These are phyloP conservation scores for Candida rishiriensis DNA, from an alignment of 805 yeast genomes.

Conservation along the genomic window DNA sequence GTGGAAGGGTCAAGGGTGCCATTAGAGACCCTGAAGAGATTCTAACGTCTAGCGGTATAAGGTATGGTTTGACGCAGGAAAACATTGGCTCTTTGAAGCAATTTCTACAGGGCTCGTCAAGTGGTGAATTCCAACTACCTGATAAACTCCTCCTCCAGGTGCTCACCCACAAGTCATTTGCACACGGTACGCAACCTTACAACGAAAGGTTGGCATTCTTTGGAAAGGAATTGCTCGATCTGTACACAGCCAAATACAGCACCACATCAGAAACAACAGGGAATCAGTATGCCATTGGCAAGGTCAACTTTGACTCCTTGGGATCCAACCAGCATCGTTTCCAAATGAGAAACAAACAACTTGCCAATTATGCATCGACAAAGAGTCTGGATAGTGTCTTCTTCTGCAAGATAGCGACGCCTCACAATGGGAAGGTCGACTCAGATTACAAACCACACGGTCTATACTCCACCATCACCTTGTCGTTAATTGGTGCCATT, in stretches of 20 bases:
- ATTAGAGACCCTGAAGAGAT: conserved; percentile 65
- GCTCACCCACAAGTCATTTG: conserved; percentile 90
- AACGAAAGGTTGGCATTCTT: conserved; percentile 78
- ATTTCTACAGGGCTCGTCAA: conserved; percentile 33
- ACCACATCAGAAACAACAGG: conserved; percentile 10
- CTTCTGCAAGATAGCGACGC: conserved; percentile 55
- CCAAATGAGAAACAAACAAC: conserved; percentile 44
- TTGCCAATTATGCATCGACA: conserved; percentile 49
- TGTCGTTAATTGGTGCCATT: conserved; percentile 66
- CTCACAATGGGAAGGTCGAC: conserved; percentile 30
- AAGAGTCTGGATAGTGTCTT: conserved; percentile 47
- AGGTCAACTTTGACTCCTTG: conserved; percentile 51
- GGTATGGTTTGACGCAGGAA: conserved; percentile 48
- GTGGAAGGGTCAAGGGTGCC: conserved; percentile 64
- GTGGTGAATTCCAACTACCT: conserved; percentile 46
- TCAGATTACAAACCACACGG: conserved; percentile 23
- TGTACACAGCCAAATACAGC: conserved; percentile 41
- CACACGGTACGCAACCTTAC: conserved; percentile 84
- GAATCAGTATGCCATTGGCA: conserved; percentile 38
- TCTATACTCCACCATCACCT: conserved; percentile 27
- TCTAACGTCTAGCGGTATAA: conserved; percentile 45
- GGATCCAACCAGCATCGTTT: conserved; percentile 53
- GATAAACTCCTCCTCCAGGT: conserved; percentile 71
- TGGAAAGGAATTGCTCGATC: conserved; percentile 61
- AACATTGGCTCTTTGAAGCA: conserved; percentile 46